A percentile compares a stretch with the other conserved stretches of the same genome.
These are phyloP conservation scores for Domatiomyces catenatus DNA, from an alignment of 2,329 filamentous ascomycete genomes.

Conservation along the genomic window DNA sequence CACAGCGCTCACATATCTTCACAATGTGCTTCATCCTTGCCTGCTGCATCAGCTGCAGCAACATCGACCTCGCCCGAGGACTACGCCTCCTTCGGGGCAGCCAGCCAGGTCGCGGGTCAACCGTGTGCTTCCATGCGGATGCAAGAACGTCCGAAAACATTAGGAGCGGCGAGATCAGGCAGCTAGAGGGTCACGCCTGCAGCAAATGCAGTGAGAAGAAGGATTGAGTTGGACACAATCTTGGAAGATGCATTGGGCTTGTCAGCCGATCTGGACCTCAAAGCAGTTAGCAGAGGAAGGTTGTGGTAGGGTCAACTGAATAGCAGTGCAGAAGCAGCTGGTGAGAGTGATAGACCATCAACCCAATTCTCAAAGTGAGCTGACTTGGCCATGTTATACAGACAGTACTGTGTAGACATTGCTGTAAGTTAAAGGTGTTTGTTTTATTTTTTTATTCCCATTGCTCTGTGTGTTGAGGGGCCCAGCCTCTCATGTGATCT, in stretches of 20 bases:
- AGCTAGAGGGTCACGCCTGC: neutral
- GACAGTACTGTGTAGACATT: too few relatives aligned
- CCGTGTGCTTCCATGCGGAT: neutral
- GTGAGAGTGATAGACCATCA: too few relatives aligned
- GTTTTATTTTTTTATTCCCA: too few relatives aligned
- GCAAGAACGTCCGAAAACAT: neutral
- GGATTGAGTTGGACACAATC: neutral
- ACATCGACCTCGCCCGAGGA: neutral
- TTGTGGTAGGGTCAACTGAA: too few relatives aligned
- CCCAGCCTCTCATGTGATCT: neutral
- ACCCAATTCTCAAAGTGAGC: too few relatives aligned
- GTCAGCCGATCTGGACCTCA: too few relatives aligned
- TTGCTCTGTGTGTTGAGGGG: neutral
- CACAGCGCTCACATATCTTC: neutral
- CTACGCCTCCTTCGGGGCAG: neutral
- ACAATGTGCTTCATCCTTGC: neutral
- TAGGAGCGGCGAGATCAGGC: neutral
- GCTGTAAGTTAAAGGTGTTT: too few relatives aligned
- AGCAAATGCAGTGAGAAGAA: neutral
- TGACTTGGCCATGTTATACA: too few relatives aligned
- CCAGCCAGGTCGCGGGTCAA: neutral
- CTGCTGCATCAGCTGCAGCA: neutral
- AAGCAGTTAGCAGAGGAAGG: too few relatives aligned
- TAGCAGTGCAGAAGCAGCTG: too few relatives aligned
- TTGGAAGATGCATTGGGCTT: too few relatives aligned